Evolutionary conservation across 208 protist species (phyloP).

Genomic region (Histomonas meleagridis): DNA sequence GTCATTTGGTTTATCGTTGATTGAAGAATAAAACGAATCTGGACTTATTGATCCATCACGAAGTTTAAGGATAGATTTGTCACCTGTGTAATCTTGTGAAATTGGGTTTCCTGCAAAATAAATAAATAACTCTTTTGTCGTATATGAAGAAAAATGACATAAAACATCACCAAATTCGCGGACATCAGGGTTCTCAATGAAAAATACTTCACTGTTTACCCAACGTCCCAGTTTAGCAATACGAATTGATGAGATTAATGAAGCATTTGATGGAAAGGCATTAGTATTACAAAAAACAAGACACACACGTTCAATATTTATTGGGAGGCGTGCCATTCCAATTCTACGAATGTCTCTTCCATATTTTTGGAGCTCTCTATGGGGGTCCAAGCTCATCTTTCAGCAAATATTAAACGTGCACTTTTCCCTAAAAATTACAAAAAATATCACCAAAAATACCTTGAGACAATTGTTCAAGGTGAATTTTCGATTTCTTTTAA

Average conservation of each 20-base stretch:
- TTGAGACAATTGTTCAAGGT: not conserved
- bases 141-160: not conserved
- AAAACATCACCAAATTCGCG: not conserved
- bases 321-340: not conserved
- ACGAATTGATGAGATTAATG: not conserved
- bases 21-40: not conserved
- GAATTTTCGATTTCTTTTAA: too few relatives aligned
- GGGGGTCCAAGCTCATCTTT: not conserved
- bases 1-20: not conserved
- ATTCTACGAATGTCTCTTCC: not conserved
- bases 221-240: not conserved
- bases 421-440: not conserved
- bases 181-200: not conserved
- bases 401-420: not conserved
- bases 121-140: not conserved
- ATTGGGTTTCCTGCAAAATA: constrained; percentile 29
- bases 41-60: not conserved
- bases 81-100: not conserved
- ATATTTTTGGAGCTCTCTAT: not conserved
- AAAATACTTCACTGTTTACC: not conserved
- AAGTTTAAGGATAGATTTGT: not conserved
- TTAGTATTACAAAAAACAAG: not conserved
- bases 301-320: constrained; percentile 2
- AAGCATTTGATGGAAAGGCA: not conserved
- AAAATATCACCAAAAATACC: not conserved